These are phyloP conservation scores for Penicillium sp. DNA, from an alignment of 2,329 filamentous ascomycete genomes.

Conservation along the genomic window DNA sequence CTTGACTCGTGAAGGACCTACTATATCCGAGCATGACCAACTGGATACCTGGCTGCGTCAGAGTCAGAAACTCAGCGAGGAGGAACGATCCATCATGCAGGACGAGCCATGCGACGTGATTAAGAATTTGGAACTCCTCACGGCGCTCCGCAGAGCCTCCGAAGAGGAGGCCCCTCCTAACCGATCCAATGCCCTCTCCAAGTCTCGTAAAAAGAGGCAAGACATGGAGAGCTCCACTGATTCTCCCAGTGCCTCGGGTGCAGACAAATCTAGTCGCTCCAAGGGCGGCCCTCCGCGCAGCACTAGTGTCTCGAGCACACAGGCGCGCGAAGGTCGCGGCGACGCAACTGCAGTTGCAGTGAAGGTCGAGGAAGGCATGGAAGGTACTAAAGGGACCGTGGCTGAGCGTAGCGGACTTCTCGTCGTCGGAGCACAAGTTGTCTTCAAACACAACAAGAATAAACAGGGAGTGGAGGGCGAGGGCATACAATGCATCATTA, in stretches of 20 bases:
- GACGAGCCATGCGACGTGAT: slow-evolving; percentile 56
- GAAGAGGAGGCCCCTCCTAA: slow-evolving; percentile 50
- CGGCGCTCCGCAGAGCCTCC: slow-evolving; percentile 52
- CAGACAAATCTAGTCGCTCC: slow-evolving; percentile 49
- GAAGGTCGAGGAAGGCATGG: slow-evolving; percentile 49
- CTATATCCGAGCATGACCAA: slow-evolving; percentile 46
- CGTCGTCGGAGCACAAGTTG: slow-evolving; percentile 53
- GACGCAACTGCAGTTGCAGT: slow-evolving; percentile 41
- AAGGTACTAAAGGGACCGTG: slow-evolving; percentile 47
- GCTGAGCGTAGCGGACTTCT: slow-evolving; percentile 51
- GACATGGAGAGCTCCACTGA: slow-evolving; percentile 51
- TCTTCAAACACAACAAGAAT: slow-evolving; percentile 57
- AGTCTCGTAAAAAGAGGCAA: slow-evolving; percentile 52
- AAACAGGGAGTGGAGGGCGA: slow-evolving; percentile 56
- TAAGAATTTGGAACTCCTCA: slow-evolving; percentile 55
- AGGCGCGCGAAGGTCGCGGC: slow-evolving; percentile 42
- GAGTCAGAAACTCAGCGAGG: slow-evolving; percentile 52
- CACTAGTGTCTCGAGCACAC: slow-evolving; percentile 48
- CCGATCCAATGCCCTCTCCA: slow-evolving; percentile 42
- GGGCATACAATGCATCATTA: slow-evolving; percentile 76
- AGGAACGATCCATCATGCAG: slow-evolving; percentile 52
- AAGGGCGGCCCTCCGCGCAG: slow-evolving; percentile 47
- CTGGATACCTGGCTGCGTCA: slow-evolving; percentile 53
- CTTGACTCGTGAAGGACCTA: slow-evolving; percentile 33
- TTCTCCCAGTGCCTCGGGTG: slow-evolving; percentile 49